Evolutionary conservation across 2,329 filamentous ascomycete genomes (phyloP), one percentile per base, ranked within the genome.

Genomic region (Sporothrix brunneoviolacea): DNA sequence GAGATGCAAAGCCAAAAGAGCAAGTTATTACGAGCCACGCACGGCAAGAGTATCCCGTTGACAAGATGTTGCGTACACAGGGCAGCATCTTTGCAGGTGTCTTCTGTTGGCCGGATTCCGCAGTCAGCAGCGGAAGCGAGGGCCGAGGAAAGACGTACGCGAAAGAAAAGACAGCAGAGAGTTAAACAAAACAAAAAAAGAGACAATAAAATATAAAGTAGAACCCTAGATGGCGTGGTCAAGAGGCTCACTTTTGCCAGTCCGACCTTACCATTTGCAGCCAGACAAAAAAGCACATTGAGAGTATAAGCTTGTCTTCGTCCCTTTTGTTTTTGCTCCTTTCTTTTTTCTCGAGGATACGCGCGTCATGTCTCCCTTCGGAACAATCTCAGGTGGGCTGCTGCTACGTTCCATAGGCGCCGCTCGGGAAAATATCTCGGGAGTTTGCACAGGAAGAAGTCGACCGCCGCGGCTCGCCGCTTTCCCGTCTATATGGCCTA

Each of bases 361-460:
- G 15, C 32, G 7, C 12, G 15, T 13, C 24, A 28, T 10, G 24
- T 28, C 5, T 5, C 24, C 24, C 6, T 28, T 10, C 24, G 24
- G 10, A 30, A 19, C 8, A 6, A 7, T 33, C 27, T 28, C 24
- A 6, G 24, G 24, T 28, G 24, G 24, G 6, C 24, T 6, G 24
- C n/a, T 45, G 30, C 24, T 45, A 45, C 30, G 42, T 45, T 45
- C 32, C 42, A 45, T 35, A 35, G 42, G 42, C 28, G 32, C 16
- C 13, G 16, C 15, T 45, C 30, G 39, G 41, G 48, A 32, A 51
- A 40, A 44, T 39, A 37, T 30, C 19, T 27, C 40, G 48, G 48
- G 41, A 40, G 40, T 40, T 51, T 44, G 24, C 40, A 45, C 24
- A 38, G 35, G 40, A 35, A 35, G 39, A 48, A 48, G 18, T 40